A percentile compares a stretch with the other conserved stretches of the same genome.
Conservation (phyloP, 1,284 basidiomycete species). For the Ceratobasidium theobromae region DNA sequence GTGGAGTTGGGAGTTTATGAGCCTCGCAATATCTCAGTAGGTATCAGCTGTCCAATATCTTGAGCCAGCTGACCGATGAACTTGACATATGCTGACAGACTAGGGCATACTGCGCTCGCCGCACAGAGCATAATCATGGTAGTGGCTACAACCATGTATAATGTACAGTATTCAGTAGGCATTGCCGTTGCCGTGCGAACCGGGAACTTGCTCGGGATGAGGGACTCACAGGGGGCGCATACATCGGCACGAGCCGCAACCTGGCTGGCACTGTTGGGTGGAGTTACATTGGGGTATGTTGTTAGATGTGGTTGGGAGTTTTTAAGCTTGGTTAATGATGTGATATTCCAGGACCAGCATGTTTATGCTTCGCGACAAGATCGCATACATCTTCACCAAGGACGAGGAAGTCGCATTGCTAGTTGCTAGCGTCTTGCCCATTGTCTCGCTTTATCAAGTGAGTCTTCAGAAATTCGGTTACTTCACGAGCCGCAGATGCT, state of each 20-base stretch:
- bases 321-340: constrained; percentile 4
- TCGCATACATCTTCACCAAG: constrained; percentile 84
- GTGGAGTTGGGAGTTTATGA: constrained; percentile 88
- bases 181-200: constrained; percentile 83
- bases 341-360: constrained; percentile 58
- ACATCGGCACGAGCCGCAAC: constrained; percentile 60
- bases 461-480: constrained; percentile 37
- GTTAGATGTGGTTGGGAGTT: constrained; percentile 57
- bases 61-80: no score
- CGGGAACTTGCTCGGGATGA: constrained; percentile 37
- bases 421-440: constrained; percentile 71
- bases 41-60: no score
- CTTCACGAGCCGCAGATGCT: neutral
- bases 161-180: constrained; percentile 66
- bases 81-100: no score
- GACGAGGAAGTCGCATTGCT: constrained; percentile 71
- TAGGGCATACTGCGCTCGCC: constrained; percentile 50
- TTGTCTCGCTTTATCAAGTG: constrained; percentile 78
- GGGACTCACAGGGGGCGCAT: neutral
- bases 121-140: constrained; percentile 50
- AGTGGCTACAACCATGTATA: constrained; percentile 5
- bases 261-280: constrained; percentile 66
- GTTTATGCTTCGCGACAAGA: constrained; percentile 66
- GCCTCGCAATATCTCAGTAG: constrained; percentile 59
- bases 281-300: constrained; percentile 61